Evolutionary conservation across 805 yeast species (phyloP).

Genomic region (Saccharomycopsis lassenensis): DNA sequence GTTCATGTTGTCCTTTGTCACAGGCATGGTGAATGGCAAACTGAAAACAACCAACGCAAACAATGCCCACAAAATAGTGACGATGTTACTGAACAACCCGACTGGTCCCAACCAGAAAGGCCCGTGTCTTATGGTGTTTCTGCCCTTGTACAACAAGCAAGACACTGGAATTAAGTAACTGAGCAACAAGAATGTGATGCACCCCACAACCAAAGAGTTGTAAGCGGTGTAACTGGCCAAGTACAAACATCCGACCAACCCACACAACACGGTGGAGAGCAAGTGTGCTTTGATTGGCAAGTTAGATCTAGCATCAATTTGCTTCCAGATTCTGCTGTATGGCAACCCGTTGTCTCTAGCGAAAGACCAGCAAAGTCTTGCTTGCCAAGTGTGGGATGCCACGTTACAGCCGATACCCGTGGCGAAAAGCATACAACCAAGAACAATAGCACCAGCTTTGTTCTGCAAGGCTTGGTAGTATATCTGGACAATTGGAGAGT

Average conservation of each 20-base stretch:
- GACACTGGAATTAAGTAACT: slow-evolving; percentile 47
- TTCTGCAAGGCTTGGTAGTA: slow-evolving; percentile 45
- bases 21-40: slow-evolving; percentile 58
- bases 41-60: slow-evolving; percentile 53
- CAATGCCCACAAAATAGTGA: slow-evolving; percentile 44
- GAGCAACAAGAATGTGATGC: slow-evolving; percentile 45
- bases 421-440: slow-evolving; percentile 37
- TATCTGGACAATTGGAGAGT: slow-evolving; percentile 52
- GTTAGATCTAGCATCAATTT: slow-evolving; percentile 35
- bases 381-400: slow-evolving; percentile 58
- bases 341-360: slow-evolving; percentile 56
- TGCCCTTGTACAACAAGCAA: slow-evolving; percentile 37
- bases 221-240: slow-evolving; percentile 60
- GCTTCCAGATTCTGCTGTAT: slow-evolving; percentile 39
- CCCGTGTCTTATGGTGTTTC: slow-evolving; percentile 45
- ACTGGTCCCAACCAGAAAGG: slow-evolving; percentile 56
- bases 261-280: slow-evolving; percentile 41
- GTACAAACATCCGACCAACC: slow-evolving; percentile 48
- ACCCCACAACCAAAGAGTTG: slow-evolving; percentile 51
- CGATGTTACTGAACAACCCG: slow-evolving; percentile 40
- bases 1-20: slow-evolving; percentile 50
- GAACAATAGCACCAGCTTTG: slow-evolving; percentile 43
- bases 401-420: slow-evolving; percentile 51
- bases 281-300: slow-evolving; percentile 53
- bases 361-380: slow-evolving; percentile 58